Evolutionary conservation across 768 basidiomycete species (phyloP), one percentile per base, ranked within the genome.

Genomic region (Psilocybe cyanescens): DNA sequence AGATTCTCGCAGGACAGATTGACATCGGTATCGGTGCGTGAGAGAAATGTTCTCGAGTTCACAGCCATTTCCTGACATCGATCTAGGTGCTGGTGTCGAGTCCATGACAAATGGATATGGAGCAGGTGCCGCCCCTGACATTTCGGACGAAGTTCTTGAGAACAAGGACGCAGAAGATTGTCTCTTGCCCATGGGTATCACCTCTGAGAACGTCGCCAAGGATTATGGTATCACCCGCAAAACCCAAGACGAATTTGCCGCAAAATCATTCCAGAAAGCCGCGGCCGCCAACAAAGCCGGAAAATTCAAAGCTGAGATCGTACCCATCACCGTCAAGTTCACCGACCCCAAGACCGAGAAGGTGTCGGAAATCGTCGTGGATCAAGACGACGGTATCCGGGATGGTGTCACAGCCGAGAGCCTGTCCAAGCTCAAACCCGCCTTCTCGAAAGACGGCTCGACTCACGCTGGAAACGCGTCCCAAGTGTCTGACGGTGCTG

Each of bases 401-500:
- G 90, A 89, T 17, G 94, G 92, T 55, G 90, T 94, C 54, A 97
- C 94, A 2, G 79, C 81, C 55, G 88, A 92, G 79, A 86, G 83
- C 59, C 78, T 97, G 54, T 75, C 78, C 19, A 95, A 94, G 79
- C 83, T 96, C 63, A 94, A 92, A 76, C 87, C 93, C n/a, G 88
- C 92, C 3, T 97, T 97, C 79, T 75, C 78, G 59, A 86, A 90
- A 77, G 85, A 84, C 56, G 93, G 89, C 12, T 74, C 79, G 29
- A 95, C 93, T 4, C 91, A 94, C 70, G 94, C 91, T 47, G 90
- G 92, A 28, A 97, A 93, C 74, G 90, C 94, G 0, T 92, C 88
- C 2, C 95, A 97, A 72, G 85, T 97, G 51, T 94, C 94, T 4
- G 95, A 97, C 66, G 95, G 95, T 52, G 95, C 95, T 2, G 92